Evolutionary conservation across 2,329 filamentous ascomycete genomes (phyloP).

Genomic region (Pyrenochaeta sp.): DNA sequence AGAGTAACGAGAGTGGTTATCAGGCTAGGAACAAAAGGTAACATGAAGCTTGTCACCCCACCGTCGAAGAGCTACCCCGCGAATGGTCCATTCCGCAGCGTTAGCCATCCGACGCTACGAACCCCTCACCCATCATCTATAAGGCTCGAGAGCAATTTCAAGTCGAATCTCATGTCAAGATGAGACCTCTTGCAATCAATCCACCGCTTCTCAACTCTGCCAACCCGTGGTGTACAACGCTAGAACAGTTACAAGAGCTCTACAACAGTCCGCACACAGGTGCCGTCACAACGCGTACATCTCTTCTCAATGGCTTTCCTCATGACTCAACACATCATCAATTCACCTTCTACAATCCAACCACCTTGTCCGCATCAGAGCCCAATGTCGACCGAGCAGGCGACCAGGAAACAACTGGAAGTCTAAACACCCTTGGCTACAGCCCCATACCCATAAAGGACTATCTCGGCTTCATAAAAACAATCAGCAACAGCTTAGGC

Average conservation of each 20-base stretch:
- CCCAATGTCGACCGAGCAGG: constrained; percentile 26
- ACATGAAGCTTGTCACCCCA: background rate
- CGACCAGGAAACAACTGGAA: constrained; percentile 37
- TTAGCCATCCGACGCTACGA: background rate
- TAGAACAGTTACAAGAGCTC: constrained; percentile 67
- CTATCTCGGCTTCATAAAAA: constrained; percentile 67
- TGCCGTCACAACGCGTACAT: constrained; percentile 78
- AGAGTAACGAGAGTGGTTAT: too few relatives aligned
- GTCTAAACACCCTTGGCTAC: constrained; percentile 77
- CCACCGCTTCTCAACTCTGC: constrained; percentile 79
- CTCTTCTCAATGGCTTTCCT: constrained; percentile 69
- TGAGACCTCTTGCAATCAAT: constrained; percentile 59
- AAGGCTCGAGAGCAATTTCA: background rate
- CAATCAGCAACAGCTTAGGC: constrained; percentile 51
- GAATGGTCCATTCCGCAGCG: background rate
- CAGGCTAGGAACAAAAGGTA: too few relatives aligned
- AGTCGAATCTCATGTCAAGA: constrained; percentile 2
- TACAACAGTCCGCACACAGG: constrained; percentile 71
- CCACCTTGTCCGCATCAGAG: constrained; percentile 38
- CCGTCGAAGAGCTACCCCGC: background rate
- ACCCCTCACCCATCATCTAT: background rate
- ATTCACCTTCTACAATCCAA: constrained; percentile 70
- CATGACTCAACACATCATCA: constrained; percentile 70
- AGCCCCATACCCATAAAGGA: constrained; percentile 67
- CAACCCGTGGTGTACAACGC: constrained; percentile 76